Evolutionary conservation across 2,329 filamentous ascomycete genomes (phyloP), one percentile per base, ranked within the genome.

Genomic region (Lecanicillium sp.): DNA sequence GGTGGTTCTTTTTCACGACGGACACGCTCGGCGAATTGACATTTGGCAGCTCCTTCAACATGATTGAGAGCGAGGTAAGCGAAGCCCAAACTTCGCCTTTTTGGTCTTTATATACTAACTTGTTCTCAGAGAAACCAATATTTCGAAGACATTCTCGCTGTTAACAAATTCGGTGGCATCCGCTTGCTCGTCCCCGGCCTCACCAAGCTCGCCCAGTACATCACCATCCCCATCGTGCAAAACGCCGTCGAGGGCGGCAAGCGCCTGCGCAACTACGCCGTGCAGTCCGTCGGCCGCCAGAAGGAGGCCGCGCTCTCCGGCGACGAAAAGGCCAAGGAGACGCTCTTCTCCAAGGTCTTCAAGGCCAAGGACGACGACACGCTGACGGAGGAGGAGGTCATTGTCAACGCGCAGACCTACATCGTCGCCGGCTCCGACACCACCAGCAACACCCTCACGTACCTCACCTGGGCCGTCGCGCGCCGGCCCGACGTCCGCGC

Each of bases 1-100:
- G 76, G 76, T 75, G 67, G 62, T 57, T 70, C 5, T 77, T 76
- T 44, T 70, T 78, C 66, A 61, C 75, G 0, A 77, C 75, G 0
- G 78, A 81, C 54, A 60, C 77, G 1, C 75, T 79, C 42, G 74
- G 69, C 0, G 67, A 78, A 43, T 58, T 81, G 5, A 70, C 63
- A 1, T 81, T 81, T 57, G 77, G 77, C 0, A 69, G 78, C n/a
- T 74, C 74, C 1, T 79, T 80, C 49, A 59, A 61, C 0, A 72
- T 73, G 62, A 57, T 82, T 4, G 74, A 80, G 47, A 57, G 58
- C 4, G 74, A 72, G 61, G 74, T 77, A 55, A 51, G 61, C 27
- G 26, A 21, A 36, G n/a, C 21, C 23, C 50, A 20, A 39, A 21
- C 9, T 10, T 9, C 10, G 30, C 15, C 26, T 10, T 14, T 45